A percentile compares a stretch with the other conserved stretches of the same genome.
These are phyloP conservation scores for Diaporthe destruens DNA, from an alignment of 2,329 filamentous ascomycete species.

Conservation along the genomic window DNA sequence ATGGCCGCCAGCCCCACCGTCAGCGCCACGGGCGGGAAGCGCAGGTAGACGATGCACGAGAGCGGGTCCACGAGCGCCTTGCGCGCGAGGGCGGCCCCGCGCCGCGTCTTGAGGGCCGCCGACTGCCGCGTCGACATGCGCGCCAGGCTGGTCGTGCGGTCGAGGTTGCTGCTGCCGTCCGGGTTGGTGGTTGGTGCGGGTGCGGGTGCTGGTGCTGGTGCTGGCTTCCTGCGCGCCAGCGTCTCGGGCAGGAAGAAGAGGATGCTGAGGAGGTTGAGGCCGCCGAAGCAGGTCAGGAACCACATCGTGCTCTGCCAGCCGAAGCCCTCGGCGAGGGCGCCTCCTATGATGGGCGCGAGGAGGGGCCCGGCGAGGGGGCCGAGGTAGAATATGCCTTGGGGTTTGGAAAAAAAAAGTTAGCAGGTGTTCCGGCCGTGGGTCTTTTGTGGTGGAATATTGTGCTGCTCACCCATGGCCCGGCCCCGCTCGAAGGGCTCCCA, in stretches of 20 bases:
- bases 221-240: slow-evolving; percentile 55
- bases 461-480: slow-evolving; percentile 82
- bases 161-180: slow-evolving; percentile 6
- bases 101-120: slow-evolving; percentile 67
- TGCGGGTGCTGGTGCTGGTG: slow-evolving; percentile 34
- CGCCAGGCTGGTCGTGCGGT: slow-evolving; percentile 47
- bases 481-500: slow-evolving; percentile 82
- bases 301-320: slow-evolving; percentile 84
- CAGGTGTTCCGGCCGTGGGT: too few relatives aligned
- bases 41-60: slow-evolving; percentile 76
- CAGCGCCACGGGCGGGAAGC: slow-evolving; percentile 79
- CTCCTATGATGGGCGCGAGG: slow-evolving; percentile 81
- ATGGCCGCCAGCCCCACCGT: slow-evolving; percentile 81
- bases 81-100: slow-evolving; percentile 66
- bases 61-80: slow-evolving; percentile 79
- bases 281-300: slow-evolving; percentile 80
- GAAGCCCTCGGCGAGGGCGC: slow-evolving; percentile 75
- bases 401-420: too few relatives aligned
- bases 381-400: slow-evolving; percentile 74
- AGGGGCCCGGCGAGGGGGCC: slow-evolving; percentile 82
- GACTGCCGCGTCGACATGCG: slow-evolving; percentile 74
- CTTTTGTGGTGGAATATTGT: too few relatives aligned
- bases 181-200: slow-evolving; percentile 17
- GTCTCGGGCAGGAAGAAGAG: slow-evolving; percentile 76
- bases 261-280: slow-evolving; percentile 66